phyloP scores from a whole-genome alignment of 345 rosid genomes.

The Luvunga scandens region DNA sequence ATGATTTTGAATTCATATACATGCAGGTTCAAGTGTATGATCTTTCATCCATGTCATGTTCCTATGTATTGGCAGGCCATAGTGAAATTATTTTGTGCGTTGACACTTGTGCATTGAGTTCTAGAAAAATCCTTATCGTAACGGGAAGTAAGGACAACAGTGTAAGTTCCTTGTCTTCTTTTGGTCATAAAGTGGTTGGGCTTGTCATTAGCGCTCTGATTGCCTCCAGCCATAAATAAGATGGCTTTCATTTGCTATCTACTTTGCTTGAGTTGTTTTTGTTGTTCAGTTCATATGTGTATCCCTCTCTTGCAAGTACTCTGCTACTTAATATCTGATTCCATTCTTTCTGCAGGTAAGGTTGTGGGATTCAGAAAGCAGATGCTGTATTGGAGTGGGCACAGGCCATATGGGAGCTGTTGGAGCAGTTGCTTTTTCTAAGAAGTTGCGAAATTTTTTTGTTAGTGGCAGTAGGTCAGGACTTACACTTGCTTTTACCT shows the following conservation, averaged over 20 bases:
- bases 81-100: slow-evolving; percentile 74
- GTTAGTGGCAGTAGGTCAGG: slow-evolving; percentile 93
- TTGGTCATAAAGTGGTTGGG: neutral
- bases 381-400: slow-evolving; percentile 82
- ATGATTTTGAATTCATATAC: slow-evolving; percentile 10
- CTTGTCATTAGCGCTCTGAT: slow-evolving; percentile 2
- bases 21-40: slow-evolving; percentile 92
- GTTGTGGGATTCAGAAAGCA: slow-evolving; percentile 72
- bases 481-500: neutral
- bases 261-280: neutral
- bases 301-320: neutral
- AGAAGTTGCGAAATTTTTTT: slow-evolving; percentile 60
- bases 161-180: slow-evolving; percentile 48
- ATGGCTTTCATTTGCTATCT: neutral
- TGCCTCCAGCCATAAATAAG: neutral
- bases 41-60: slow-evolving; percentile 85
- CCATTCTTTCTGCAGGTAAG: slow-evolving; percentile 57
- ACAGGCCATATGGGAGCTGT: slow-evolving; percentile 88
- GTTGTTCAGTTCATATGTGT: neutral
- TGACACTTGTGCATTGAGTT: slow-evolving; percentile 66
- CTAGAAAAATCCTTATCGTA: slow-evolving; percentile 61
- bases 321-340: neutral
- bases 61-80: slow-evolving; percentile 85
- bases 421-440: slow-evolving; percentile 88
- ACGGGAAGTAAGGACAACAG: slow-evolving; percentile 91